Base-by-base conservation (phyloP, 202 grass and related monocot species). In the Carex sylvatica region DNA sequence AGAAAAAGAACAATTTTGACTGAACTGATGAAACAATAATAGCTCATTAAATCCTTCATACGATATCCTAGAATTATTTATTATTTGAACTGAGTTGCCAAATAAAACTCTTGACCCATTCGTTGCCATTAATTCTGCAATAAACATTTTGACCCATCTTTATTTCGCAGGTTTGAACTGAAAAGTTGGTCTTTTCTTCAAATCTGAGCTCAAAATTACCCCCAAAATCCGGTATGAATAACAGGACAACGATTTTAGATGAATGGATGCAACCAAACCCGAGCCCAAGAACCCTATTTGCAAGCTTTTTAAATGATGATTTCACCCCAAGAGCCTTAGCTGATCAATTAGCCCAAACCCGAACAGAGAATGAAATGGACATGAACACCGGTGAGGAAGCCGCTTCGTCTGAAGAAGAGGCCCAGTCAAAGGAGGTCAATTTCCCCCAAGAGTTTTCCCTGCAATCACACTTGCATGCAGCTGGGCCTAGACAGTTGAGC, bases 261-360 rank as follows among this genome's bases (percentile, higher is more conserved):
- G 87, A 92, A 6, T 97, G 94, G 94, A 84, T 93, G 84, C 87
- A 65, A 4, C 85, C 88, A 6, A 94, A 91, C 38, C 92, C 92
- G 22, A 97, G 88, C 49, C 94, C 94, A 30, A 90, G 88, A 90
- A 94, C 87, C 14, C 67, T 97, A 14, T 69, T 92, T 78, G 88
- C 94, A 40, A 94, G 24, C 85, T 92, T 94, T 65, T 80, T 97
- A 82, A 94, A 84, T 61, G 92, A 92, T 49, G 90, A 97, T 15
- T 94, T 94, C 28, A 71, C 85, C 68, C 80, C 88, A 52, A 83
- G 78, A 75, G 59, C 62, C 20, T 91, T 88, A 55, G 71, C 80
- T 3, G 84, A 86, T 83, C n/a, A 89, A 51, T 89, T 89, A 26
- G n/a, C 47, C 24, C 83, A 97, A 42, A 81, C 88, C 80, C 81